phyloP scores from a whole-genome alignment of 2,329 filamentous ascomycete species.

The Bipolaris zeicola region DNA sequence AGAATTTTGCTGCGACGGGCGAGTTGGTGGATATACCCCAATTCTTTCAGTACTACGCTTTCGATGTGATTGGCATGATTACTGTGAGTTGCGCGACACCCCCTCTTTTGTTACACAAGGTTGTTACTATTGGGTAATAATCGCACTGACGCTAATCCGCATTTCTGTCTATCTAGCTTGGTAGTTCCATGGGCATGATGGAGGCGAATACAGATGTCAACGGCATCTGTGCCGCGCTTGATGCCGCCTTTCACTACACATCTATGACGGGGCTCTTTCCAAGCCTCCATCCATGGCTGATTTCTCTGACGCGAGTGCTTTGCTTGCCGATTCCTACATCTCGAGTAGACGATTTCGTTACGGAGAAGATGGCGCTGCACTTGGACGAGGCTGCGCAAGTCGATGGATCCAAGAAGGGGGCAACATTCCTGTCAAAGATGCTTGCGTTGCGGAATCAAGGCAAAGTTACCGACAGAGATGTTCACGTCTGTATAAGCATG shows the following conservation, averaged over 20 bases:
- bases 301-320: background rate
- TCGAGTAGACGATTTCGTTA: background rate
- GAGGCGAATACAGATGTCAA: background rate
- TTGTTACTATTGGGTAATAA: background rate
- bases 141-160: background rate
- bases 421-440: background rate
- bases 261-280: background rate
- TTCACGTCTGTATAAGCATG: background rate
- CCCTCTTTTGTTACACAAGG: background rate
- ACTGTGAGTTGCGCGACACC: background rate
- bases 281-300: background rate
- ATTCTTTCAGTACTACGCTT: background rate
- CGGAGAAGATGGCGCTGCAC: background rate
- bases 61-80: background rate
- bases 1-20: background rate
- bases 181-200: background rate
- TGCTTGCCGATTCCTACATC: background rate
- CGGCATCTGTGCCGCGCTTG: background rate
- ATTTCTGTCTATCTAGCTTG: background rate
- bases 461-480: background rate
- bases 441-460: background rate
- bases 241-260: background rate
- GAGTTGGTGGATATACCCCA: background rate
- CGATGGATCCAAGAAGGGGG: background rate
- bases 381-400: background rate